phyloP scores from a whole-genome alignment of 1,284 basidiomycete species.

The Rhodotorula sp. region DNA sequence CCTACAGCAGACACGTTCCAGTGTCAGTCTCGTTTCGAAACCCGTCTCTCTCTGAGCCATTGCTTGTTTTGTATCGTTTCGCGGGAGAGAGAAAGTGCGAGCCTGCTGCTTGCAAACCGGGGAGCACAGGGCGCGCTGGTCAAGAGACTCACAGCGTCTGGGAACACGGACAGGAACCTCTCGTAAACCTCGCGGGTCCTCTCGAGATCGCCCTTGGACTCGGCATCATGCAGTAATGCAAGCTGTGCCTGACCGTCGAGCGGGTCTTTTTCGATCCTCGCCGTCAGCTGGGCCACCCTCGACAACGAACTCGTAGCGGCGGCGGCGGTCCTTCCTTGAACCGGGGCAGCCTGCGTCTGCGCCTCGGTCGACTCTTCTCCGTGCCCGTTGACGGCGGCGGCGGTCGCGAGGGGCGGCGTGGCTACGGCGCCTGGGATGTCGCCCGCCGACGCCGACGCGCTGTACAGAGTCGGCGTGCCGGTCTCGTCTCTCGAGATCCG shows the following conservation, averaged over 20 bases:
- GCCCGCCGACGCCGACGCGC: not conserved
- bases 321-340: no score
- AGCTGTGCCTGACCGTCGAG: conserved; percentile 68
- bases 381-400: not conserved
- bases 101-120: not conserved
- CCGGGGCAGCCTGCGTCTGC: not conserved
- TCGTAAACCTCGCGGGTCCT: conserved; percentile 70
- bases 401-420: conserved; percentile 6
- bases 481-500: conserved; percentile 13
- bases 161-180: conserved; percentile 69
- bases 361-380: conserved; percentile 1
- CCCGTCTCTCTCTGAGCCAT: not conserved
- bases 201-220: conserved; percentile 64
- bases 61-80: not conserved
- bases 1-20: conserved; percentile 35
- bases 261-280: conserved; percentile 54
- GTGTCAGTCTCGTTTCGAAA: not conserved
- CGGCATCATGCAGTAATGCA: conserved; percentile 64
- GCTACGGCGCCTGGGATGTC: conserved; percentile 22
- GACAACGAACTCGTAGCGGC: conserved; percentile 32
- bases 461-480: conserved; percentile 22
- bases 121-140: not conserved
- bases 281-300: conserved; percentile 42
- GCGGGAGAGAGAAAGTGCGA: no score
- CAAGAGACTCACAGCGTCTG: conserved; percentile 64